Conservation (phyloP, 139 green algal genomes). For the Axilococcus clingmanii region DNA sequence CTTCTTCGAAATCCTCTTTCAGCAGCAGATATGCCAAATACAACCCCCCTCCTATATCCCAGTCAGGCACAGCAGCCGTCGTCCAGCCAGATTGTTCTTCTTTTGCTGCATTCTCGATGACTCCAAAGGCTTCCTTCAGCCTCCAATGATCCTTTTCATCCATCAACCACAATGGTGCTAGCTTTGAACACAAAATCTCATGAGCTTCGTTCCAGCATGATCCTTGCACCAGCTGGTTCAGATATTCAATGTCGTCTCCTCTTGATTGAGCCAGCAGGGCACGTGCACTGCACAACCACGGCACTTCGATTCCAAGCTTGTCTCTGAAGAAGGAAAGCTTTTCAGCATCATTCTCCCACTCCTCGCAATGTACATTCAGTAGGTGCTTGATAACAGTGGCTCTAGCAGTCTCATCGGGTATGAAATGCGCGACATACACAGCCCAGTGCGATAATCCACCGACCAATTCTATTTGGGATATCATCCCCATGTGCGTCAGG, state of each 20-base stretch:
- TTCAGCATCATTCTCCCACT: constrained; percentile 26
- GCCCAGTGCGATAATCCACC: constrained; percentile 51
- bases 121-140: too few relatives aligned
- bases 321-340: constrained; percentile 30
- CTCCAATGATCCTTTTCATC: too few relatives aligned
- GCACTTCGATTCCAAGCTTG: constrained; percentile 34
- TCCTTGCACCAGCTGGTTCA: constrained; percentile 28
- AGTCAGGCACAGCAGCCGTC: too few relatives aligned
- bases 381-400: constrained; percentile 24
- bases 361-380: constrained; percentile 28
- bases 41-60: constrained; percentile 18
- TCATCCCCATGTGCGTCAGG: constrained; percentile 28
- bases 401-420: constrained; percentile 29
- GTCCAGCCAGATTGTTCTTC: neutral
- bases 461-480: constrained; percentile 46
- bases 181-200: constrained; percentile 15
- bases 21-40: constrained; percentile 28
- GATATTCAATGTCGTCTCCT: constrained; percentile 14
- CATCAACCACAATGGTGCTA: constrained; percentile 32
- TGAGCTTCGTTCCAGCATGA: constrained; percentile 29
- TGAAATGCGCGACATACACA: constrained; percentile 63
- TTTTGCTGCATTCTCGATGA: too few relatives aligned
- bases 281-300: constrained; percentile 31
- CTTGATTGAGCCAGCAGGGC: constrained; percentile 32
- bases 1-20: constrained; percentile 1